Evolutionary conservation across 805 yeast species (phyloP), one percentile per base, ranked within the genome.

Genomic region (Nakazawaea wickerhamii): DNA sequence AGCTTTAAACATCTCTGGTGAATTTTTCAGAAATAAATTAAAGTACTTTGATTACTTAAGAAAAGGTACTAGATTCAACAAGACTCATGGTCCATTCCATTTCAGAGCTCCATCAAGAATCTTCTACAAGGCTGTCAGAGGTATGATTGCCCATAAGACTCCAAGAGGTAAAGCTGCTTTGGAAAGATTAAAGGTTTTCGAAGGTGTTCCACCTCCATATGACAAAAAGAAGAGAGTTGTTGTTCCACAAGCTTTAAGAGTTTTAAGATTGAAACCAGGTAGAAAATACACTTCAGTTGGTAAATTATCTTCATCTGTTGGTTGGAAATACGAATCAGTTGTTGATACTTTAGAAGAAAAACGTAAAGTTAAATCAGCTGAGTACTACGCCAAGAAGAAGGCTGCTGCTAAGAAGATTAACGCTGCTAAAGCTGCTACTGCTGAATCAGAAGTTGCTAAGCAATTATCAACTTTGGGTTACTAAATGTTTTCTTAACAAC

Each of bases 51-150:
- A 95, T 71, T 93, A 90, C 89, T 84, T 93, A 75, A 90, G 99
- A 84, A 93, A 93, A 84, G 86, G 95, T 64, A 90, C 99, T 69
- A 85, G 95, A 78, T 93, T 73, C 90, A 93, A 93, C 95, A 89
- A 89, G 79, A 84, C 80, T 66, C 84, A 89, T 73, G 99, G 99
- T 79, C 98, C 98, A 67, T 93, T 91, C 97, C 99, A 93, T 74
- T 93, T 93, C 96, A 93, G 98, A 78, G 99, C 99, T 54, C 99
- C 99, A 73, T 90, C 98, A 54, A 89, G 98, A 79, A 91, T 93
- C 76, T 89, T 93, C 77, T 90, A 90, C 95, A 93, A 93, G 85
- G 97, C 99, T 67, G 75, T 93, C 71, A 86, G 96, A 71, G 99
- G 99, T 78, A 93, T 93, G 99, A 77, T 93, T 65, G 78, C 96